Conservation (phyloP, 176 grass and related monocot species). For the Oryza meyeriana region DNA sequence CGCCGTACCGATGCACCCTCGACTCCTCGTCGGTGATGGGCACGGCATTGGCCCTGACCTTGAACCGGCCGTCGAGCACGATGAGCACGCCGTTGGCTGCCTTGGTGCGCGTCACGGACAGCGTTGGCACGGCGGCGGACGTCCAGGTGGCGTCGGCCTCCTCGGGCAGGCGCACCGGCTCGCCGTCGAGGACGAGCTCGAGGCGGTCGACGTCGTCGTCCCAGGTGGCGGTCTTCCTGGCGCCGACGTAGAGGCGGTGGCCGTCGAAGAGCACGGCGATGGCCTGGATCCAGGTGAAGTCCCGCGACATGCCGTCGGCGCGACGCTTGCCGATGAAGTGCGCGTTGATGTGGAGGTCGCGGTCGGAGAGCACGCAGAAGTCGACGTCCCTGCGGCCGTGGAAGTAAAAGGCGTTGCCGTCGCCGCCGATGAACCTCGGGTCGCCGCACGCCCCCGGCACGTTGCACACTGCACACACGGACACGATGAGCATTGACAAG, state of each 20-base stretch:
- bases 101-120: slow-evolving; percentile 40
- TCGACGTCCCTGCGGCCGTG: slow-evolving; percentile 38
- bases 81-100: slow-evolving; percentile 40
- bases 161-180: background rate
- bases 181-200: slow-evolving; percentile 31
- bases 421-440: slow-evolving; percentile 58
- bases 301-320: slow-evolving; percentile 26
- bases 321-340: slow-evolving; percentile 55
- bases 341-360: slow-evolving; percentile 61
- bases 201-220: slow-evolving; percentile 47
- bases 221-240: slow-evolving; percentile 36
- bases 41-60: slow-evolving; percentile 38
- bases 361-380: slow-evolving; percentile 57
- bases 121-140: background rate
- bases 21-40: slow-evolving; percentile 60
- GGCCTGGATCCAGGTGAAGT: slow-evolving; percentile 64
- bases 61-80: slow-evolving; percentile 31
- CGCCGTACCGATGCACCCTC: slow-evolving; percentile 43
- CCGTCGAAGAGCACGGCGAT: slow-evolving; percentile 49
- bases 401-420: slow-evolving; percentile 61
- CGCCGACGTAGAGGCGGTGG: slow-evolving; percentile 47
- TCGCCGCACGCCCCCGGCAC: slow-evolving; percentile 39
- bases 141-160: slow-evolving; percentile 15
- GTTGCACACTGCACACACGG: slow-evolving; percentile 39
- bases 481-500: background rate